phyloP scores from a whole-genome alignment of 1,284 basidiomycete species.

The Heterobasidion irregulare region DNA sequence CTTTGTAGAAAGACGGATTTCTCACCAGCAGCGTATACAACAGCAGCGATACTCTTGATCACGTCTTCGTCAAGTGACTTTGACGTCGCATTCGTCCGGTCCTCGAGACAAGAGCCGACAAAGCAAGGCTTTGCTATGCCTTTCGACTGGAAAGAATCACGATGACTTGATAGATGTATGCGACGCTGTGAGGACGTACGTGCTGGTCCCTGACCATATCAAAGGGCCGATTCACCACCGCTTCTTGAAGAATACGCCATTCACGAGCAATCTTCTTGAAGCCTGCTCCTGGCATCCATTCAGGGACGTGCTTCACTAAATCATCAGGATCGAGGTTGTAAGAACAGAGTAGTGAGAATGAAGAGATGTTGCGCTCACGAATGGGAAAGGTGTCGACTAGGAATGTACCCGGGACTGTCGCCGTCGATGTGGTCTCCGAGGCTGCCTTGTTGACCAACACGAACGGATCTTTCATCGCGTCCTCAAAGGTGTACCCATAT shows the following conservation, averaged over 20 bases:
- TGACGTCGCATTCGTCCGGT: neutral
- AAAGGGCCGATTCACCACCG: constrained; percentile 2
- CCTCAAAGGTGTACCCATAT: constrained; percentile 11
- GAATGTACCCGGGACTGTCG: constrained; percentile 19
- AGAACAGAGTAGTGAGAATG: neutral
- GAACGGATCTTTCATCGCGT: constrained; percentile 11
- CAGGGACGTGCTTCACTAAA: constrained; percentile 5
- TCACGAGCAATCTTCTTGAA: constrained; percentile 2
- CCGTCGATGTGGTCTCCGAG: constrained; percentile 15
- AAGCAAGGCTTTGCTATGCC: neutral
- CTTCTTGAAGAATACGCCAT: constrained; percentile 2
- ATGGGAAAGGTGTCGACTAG: constrained; percentile 20
- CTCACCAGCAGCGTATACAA: neutral
- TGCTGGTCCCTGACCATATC: neutral
- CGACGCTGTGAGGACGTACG: neutral
- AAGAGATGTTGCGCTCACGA: constrained; percentile 6
- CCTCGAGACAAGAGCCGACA: neutral
- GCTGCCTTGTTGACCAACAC: constrained; percentile 14
- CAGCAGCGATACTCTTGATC: neutral
- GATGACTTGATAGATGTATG: neutral
- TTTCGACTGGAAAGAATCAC: neutral
- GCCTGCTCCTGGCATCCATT: constrained; percentile 6
- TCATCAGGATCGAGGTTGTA: neutral
- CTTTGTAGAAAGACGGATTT: neutral
- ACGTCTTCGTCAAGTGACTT: neutral